These are phyloP conservation scores for Micractinium sp. DNA, from an alignment of 139 green algal species.

Conservation along the genomic window DNA sequence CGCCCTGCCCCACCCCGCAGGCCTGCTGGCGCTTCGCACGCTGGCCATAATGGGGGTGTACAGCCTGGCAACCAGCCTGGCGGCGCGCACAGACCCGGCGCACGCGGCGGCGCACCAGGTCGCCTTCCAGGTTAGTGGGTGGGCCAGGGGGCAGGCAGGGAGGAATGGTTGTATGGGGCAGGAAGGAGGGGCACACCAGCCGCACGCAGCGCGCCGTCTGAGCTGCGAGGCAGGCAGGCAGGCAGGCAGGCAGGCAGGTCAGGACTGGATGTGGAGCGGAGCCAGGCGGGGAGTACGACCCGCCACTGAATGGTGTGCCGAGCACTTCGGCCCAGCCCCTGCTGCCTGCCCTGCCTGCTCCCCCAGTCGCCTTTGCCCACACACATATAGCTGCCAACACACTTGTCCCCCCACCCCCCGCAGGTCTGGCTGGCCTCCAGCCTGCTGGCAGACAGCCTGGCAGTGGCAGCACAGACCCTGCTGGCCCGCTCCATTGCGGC, in stretches of 20 bases:
- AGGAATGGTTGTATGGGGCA: no score
- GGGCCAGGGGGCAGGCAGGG: no score
- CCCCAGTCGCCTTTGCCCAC: background rate
- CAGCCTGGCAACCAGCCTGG: constrained; percentile 65
- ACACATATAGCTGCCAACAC: background rate
- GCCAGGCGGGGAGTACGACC: no score
- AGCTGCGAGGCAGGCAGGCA: no score
- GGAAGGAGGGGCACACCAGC: no score
- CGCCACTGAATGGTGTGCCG: no score
- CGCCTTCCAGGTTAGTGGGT: constrained; percentile 67
- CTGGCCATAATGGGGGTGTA: constrained; percentile 66
- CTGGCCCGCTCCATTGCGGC: constrained; percentile 63
- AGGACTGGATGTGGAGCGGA: no score
- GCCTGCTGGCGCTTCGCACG: constrained; percentile 74
- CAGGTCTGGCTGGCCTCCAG: constrained; percentile 80
- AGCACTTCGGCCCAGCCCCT: no score
- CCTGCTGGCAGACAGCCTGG: constrained; percentile 79
- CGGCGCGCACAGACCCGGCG: constrained; percentile 50
- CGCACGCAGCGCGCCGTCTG: no score
- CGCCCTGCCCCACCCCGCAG: constrained; percentile 25
- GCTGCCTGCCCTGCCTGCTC: no score
- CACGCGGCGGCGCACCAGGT: constrained; percentile 75
- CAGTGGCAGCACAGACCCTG: constrained; percentile 82
- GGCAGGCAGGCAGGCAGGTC: background rate
- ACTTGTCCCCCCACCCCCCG: background rate